These are phyloP conservation scores for Chaetomium cochliodes DNA, from an alignment of 495 filamentous ascomycete species.

Conservation along the genomic window DNA sequence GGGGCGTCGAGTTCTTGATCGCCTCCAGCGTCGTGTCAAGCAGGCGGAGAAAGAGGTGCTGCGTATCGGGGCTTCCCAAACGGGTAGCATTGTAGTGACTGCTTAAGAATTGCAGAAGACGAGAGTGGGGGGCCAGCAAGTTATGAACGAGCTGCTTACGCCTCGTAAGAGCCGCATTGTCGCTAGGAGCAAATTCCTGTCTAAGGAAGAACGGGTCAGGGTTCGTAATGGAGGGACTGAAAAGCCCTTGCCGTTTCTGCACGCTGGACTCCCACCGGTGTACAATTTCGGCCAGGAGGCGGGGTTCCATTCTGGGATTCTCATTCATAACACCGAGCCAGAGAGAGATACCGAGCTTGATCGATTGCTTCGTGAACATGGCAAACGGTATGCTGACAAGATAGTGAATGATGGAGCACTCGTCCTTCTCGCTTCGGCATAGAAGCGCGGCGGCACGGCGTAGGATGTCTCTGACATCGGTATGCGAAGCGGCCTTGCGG, in stretches of 20 bases:
- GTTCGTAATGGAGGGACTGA: conserved; percentile 72
- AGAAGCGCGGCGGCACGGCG: conserved; percentile 80
- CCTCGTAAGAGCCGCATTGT: conserved; percentile 70
- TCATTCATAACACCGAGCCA: conserved; percentile 98
- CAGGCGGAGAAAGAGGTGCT: conserved; percentile 75
- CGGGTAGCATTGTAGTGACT: conserved; percentile 93
- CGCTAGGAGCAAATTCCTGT: conserved; percentile 89
- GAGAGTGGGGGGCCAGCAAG: conserved; percentile 78
- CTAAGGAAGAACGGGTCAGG: conserved; percentile 85
- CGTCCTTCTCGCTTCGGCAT: conserved; percentile 68
- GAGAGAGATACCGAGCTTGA: conserved; percentile 90
- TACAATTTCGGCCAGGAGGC: conserved; percentile 77
- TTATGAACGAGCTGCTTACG: conserved; percentile 75
- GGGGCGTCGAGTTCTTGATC: conserved; percentile 64
- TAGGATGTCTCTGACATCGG: conserved; percentile 74
- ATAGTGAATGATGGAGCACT: conserved; percentile 74
- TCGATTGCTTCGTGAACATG: conserved; percentile 89
- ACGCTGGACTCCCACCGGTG: conserved; percentile 84
- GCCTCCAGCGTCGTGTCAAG: conserved; percentile 71
- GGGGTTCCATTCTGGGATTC: conserved; percentile 81
- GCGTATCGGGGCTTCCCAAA: conserved; percentile 73
- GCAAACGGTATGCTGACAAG: conserved; percentile 88
- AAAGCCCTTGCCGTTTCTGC: conserved; percentile 71
- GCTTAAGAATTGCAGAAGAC: conserved; percentile 80
- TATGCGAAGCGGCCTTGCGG: conserved; percentile 64